phyloP scores from a whole-genome alignment of 768 basidiomycete genomes.

The Rhizopogon roseolus region DNA sequence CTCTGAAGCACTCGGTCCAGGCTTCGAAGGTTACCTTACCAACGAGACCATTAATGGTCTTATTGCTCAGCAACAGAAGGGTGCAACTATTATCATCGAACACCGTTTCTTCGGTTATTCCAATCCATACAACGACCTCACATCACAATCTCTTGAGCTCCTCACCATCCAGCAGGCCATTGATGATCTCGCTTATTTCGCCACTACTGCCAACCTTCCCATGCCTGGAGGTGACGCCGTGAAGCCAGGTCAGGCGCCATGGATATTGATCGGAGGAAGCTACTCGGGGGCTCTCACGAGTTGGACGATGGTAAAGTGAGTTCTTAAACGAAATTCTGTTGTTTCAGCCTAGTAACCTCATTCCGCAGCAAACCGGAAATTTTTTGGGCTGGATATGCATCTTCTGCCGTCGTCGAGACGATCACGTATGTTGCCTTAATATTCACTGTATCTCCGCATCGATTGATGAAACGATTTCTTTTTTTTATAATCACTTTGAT shows the following conservation, averaged over 20 bases:
- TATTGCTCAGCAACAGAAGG: conserved; percentile 62
- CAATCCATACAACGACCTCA: conserved; percentile 61
- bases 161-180: conserved; percentile 74
- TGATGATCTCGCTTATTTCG: conserved; percentile 68
- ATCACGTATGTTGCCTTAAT: conserved; percentile 29
- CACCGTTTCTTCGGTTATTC: conserved; percentile 77
- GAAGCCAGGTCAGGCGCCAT: conserved; percentile 43
- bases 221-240: conserved; percentile 62
- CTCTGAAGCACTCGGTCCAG: conserved; percentile 5
- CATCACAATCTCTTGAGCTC: conserved; percentile 47
- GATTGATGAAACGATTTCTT: not conserved
- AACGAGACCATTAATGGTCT: conserved; percentile 60
- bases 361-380: conserved; percentile 31
- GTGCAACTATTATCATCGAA: conserved; percentile 59
- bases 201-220: conserved; percentile 60
- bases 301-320: conserved; percentile 68
- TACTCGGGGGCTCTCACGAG: conserved; percentile 47
- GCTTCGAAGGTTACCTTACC: conserved; percentile 48
- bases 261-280: conserved; percentile 41
- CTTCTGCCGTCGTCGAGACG: conserved; percentile 42
- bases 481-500: too few relatives aligned
- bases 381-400: conserved; percentile 40
- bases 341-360: not conserved
- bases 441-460: not conserved
- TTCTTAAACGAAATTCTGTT: not conserved